phyloP scores from a whole-genome alignment of 1,284 basidiomycete genomes.

The Bothia castanella region DNA sequence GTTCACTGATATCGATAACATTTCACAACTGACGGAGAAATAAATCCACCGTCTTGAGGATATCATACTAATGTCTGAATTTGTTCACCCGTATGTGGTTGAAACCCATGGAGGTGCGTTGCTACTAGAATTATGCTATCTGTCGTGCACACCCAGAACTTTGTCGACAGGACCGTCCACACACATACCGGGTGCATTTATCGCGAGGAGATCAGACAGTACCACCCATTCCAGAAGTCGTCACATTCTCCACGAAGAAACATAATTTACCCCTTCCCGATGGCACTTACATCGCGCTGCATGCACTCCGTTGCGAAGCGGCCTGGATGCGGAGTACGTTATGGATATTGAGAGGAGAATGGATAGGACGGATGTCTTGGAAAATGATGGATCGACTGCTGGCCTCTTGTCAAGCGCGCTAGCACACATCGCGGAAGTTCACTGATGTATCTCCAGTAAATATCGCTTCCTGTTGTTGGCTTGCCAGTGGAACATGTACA shows the following conservation, averaged over 20 bases:
- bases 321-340: not conserved
- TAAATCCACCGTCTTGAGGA: not conserved
- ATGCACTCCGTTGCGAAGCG: conserved; percentile 2
- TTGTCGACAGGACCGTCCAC: not conserved
- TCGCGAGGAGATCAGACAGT: fast-evolving
- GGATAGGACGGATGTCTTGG: not conserved
- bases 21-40: not conserved
- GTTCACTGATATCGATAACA: not conserved
- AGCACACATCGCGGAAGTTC: not conserved
- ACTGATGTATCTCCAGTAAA: too few species aligned
- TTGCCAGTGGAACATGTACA: too few species aligned
- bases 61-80: not conserved
- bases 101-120: not conserved
- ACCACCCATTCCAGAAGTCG: not conserved
- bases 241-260: not conserved
- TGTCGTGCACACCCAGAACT: too few species aligned
- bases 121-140: not conserved
- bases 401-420: not conserved
- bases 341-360: not conserved
- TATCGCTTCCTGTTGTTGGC: too few species aligned
- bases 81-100: not conserved
- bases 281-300: not conserved
- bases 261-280: not conserved
- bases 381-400: not conserved
- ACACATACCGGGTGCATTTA: not conserved